These are phyloP conservation scores for Chalara sp. DNA, from an alignment of 2,329 filamentous ascomycete genomes.

Conservation along the genomic window DNA sequence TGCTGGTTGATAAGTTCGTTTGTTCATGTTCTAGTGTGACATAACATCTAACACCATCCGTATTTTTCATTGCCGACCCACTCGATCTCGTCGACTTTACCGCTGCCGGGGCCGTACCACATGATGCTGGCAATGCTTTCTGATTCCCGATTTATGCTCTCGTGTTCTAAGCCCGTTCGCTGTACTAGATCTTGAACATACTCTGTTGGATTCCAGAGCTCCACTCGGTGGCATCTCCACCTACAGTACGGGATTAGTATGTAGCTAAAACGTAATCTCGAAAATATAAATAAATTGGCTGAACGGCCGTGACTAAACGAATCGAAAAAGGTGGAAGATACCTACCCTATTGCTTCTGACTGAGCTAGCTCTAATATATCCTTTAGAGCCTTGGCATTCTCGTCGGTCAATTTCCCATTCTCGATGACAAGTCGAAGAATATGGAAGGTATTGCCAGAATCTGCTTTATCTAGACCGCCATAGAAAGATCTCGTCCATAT, in stretches of 20 bases:
- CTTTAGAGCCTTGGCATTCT: conserved; percentile 47
- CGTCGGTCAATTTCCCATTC: conserved; percentile 32
- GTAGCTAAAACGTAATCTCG: no score
- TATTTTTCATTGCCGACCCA: conserved; percentile 76
- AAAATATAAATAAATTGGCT: no score
- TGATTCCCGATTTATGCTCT: conserved; percentile 47
- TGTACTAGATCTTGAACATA: conserved; percentile 41
- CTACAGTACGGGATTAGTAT: background rate
- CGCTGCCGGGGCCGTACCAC: conserved; percentile 56
- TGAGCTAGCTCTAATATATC: conserved; percentile 62
- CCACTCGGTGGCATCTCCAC: conserved; percentile 64
- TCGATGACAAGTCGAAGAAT: conserved; percentile 65
- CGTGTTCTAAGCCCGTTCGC: conserved; percentile 39
- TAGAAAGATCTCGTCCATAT: conserved; percentile 66
- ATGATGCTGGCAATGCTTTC: conserved; percentile 65
- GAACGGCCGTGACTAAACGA: no score
- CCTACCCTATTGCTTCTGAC: conserved; percentile 53
- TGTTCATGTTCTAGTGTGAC: background rate
- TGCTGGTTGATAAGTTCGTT: no score
- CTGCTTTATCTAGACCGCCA: conserved; percentile 35
- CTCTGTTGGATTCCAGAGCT: conserved; percentile 77
- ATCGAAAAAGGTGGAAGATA: background rate
- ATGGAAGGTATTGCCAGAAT: conserved; percentile 59
- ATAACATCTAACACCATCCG: conserved; percentile 59
- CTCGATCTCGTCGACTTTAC: conserved; percentile 45